A percentile compares a stretch with the other conserved stretches of the same genome.
Conservation (phyloP, 371 early-diverging fungal genomes). For the Lichtheimia ornata region DNA sequence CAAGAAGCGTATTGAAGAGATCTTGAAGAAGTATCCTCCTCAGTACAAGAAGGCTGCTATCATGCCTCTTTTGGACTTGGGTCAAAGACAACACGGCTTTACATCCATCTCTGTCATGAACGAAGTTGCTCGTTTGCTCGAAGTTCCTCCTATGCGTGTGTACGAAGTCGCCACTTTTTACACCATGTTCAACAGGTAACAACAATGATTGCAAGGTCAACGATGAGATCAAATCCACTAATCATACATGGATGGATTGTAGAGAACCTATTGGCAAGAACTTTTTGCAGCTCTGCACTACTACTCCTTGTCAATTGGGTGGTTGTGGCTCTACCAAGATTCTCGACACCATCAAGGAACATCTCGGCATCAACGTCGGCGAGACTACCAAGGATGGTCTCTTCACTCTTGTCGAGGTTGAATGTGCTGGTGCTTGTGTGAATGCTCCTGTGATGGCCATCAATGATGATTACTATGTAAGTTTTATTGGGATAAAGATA, state of each 20-base stretch:
- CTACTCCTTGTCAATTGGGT: constrained; percentile 93
- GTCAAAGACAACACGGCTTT: constrained; percentile 93
- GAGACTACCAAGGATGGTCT: constrained; percentile 93
- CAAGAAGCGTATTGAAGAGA: constrained; percentile 79
- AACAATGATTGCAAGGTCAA: neutral
- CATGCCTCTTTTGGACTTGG: constrained; percentile 95
- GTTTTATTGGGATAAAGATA: constrained; percentile 14
- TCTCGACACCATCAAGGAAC: constrained; percentile 80
- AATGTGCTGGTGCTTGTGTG: constrained; percentile 99
- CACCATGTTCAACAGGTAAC: constrained; percentile 96
- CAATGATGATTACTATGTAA: constrained; percentile 96
- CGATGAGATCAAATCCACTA: neutral
- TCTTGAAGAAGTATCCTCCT: constrained; percentile 92
- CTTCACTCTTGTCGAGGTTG: constrained; percentile 98
- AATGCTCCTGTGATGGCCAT: constrained; percentile 97
- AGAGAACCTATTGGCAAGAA: constrained; percentile 97
- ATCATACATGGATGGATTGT: neutral
- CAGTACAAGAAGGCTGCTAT: constrained; percentile 98
- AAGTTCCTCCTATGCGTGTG: constrained; percentile 98
- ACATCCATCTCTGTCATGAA: constrained; percentile 96
- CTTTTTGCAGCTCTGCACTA: constrained; percentile 97
- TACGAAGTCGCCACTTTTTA: constrained; percentile 99
- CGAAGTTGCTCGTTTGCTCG: constrained; percentile 90
- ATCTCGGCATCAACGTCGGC: constrained; percentile 90
- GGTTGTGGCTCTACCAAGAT: constrained; percentile 90